These are phyloP conservation scores for Inonotus obliquus DNA, from an alignment of 1,284 basidiomycete genomes.

Conservation along the genomic window DNA sequence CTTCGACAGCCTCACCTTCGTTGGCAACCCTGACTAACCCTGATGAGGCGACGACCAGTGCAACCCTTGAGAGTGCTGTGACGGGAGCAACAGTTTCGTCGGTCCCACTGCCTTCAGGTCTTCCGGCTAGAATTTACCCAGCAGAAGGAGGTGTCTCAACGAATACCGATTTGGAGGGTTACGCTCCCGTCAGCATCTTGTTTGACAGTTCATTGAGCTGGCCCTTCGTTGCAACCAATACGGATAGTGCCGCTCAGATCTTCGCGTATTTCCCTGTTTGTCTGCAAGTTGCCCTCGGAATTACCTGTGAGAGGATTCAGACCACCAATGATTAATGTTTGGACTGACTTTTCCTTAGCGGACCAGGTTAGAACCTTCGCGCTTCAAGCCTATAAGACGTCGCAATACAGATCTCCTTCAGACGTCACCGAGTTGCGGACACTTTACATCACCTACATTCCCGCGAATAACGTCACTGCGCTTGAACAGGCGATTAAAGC, in stretches of 20 bases:
- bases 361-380: constrained; percentile 49
- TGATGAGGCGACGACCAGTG: constrained; percentile 46
- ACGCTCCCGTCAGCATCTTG: constrained; percentile 50
- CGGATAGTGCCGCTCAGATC: constrained; percentile 49
- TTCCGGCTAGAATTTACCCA: constrained; percentile 62
- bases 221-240: constrained; percentile 51
- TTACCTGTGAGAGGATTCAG: constrained; percentile 38
- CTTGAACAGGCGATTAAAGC: constrained; percentile 55
- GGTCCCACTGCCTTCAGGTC: constrained; percentile 47
- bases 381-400: constrained; percentile 55
- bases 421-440: constrained; percentile 52
- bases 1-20: constrained; percentile 24
- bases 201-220: constrained; percentile 57
- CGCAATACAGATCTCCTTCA: constrained; percentile 39
- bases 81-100: constrained; percentile 27
- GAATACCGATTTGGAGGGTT: constrained; percentile 31
- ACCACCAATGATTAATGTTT: constrained; percentile 19
- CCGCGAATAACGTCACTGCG: constrained; percentile 37
- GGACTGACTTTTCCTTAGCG: constrained; percentile 23
- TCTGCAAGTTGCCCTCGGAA: constrained; percentile 43
- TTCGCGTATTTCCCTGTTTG: constrained; percentile 54
- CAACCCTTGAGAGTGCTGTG: constrained; percentile 25
- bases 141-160: constrained; percentile 24
- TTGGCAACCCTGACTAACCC: constrained; percentile 45
- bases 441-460: constrained; percentile 58